Percentiles rank a stretch among this genome's conserved stretches.
These are phyloP conservation scores for Tetrapyrgos nigripes DNA, from an alignment of 1,284 basidiomycete species.

Conservation along the genomic window DNA sequence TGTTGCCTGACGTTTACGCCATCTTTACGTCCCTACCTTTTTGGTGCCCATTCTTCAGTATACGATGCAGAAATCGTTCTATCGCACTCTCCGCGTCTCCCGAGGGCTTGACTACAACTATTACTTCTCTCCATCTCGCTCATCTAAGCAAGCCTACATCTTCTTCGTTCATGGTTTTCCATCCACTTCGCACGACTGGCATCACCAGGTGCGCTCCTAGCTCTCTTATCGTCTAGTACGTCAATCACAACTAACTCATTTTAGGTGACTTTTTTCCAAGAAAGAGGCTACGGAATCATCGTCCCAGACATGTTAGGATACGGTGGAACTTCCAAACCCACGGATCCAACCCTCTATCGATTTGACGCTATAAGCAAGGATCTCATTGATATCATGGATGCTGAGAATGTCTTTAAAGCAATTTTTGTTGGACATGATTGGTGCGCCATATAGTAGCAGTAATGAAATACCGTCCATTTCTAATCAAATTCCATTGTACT, in stretches of 20 bases:
- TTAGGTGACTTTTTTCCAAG: slow-evolving; percentile 40
- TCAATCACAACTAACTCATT: not conserved
- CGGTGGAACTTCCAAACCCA: slow-evolving; percentile 46
- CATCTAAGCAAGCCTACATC: slow-evolving; percentile 22
- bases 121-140: slow-evolving; percentile 26
- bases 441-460: slow-evolving; percentile 25
- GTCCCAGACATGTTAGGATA: slow-evolving; percentile 50
- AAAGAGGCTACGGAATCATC: slow-evolving; percentile 44
- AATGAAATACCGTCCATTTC: not conserved
- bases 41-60: not conserved
- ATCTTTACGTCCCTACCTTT: too few species aligned
- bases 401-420: slow-evolving; percentile 39
- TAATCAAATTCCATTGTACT: not conserved
- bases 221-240: not conserved
- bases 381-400: slow-evolving; percentile 50
- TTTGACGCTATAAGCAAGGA: slow-evolving; percentile 39
- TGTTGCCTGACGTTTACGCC: too few species aligned
- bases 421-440: slow-evolving; percentile 53
- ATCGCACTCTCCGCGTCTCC: slow-evolving; percentile 36
- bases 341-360: slow-evolving; percentile 34
- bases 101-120: slow-evolving; percentile 41
- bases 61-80: slow-evolving; percentile 24
- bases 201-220: slow-evolving; percentile 7
- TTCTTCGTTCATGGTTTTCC: slow-evolving; percentile 39
- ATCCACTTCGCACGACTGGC: slow-evolving; percentile 35